These are phyloP conservation scores for Adansonia grandidieri DNA, from an alignment of 441 rosid species.

Conservation along the genomic window DNA sequence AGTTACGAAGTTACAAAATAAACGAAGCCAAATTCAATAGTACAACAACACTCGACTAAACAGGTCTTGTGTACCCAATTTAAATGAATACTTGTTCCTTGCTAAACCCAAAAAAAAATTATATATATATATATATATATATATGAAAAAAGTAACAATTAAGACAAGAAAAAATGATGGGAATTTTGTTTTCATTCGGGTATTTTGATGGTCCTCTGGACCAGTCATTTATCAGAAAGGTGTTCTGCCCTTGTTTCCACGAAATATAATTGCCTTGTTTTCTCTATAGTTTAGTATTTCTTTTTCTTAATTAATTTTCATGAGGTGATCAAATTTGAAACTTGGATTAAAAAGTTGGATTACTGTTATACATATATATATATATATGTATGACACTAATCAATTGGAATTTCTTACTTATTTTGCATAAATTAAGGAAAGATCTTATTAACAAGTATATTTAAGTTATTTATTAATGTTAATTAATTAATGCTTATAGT, in stretches of 20 bases:
- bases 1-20: too few relatives aligned
- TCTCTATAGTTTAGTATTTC: background rate
- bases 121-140: too few relatives aligned
- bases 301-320: background rate
- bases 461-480: background rate
- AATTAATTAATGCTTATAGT: too few relatives aligned
- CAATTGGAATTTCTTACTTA: background rate
- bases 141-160: too few relatives aligned
- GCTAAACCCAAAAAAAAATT: too few relatives aligned
- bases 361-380: too few relatives aligned
- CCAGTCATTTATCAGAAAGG: slow-evolving; percentile 23
- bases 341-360: background rate
- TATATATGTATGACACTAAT: background rate
- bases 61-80: too few relatives aligned
- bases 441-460: too few relatives aligned
- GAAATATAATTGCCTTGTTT: background rate
- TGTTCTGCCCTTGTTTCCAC: slow-evolving; percentile 30
- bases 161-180: background rate
- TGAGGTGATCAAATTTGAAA: slow-evolving; percentile 13
- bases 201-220: slow-evolving; percentile 16
- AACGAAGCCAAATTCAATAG: too few relatives aligned
- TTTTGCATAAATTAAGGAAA: too few relatives aligned
- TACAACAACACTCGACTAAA: too few relatives aligned
- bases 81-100: too few relatives aligned
- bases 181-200: background rate